phyloP scores from a whole-genome alignment of 257 asterid species.

The Coffea eugenioides region DNA sequence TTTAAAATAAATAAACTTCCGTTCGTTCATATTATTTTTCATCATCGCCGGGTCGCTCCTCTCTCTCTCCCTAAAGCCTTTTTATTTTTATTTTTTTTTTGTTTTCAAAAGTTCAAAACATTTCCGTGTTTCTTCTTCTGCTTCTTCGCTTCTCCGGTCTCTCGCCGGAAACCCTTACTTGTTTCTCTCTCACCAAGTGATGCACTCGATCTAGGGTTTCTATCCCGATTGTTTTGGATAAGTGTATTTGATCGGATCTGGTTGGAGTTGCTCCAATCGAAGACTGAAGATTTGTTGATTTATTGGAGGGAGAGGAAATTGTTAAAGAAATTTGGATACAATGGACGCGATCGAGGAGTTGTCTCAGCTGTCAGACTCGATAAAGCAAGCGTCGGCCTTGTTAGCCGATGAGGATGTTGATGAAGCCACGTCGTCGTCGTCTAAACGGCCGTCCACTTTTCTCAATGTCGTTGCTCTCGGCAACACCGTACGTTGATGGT shows the following conservation, averaged over 20 bases:
- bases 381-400: conserved; percentile 89
- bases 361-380: conserved; percentile 85
- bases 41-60: conserved; percentile 10
- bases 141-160: conserved; percentile 28
- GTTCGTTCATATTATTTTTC: not conserved
- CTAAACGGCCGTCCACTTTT: conserved; percentile 76
- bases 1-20: no score
- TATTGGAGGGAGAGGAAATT: conserved; percentile 17
- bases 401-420: conserved; percentile 95
- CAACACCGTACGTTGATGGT: conserved; percentile 55
- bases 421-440: conserved; percentile 54
- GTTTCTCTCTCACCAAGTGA: not conserved
- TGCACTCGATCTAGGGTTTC: conserved; percentile 29
- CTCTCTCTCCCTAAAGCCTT: conserved; percentile 7
- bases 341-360: conserved; percentile 87
- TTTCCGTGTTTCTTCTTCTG: conserved; percentile 17
- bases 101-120: conserved; percentile 42
- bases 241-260: conserved; percentile 35
- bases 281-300: conserved; percentile 18
- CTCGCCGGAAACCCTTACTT: conserved; percentile 37
- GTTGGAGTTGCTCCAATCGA: conserved; percentile 7
- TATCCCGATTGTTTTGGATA: not conserved
- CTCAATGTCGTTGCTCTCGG: conserved; percentile 97
- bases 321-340: not conserved
- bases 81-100: not conserved